phyloP scores from a whole-genome alignment of 1,284 basidiomycete genomes.

The Heterobasidion parviporum region DNA sequence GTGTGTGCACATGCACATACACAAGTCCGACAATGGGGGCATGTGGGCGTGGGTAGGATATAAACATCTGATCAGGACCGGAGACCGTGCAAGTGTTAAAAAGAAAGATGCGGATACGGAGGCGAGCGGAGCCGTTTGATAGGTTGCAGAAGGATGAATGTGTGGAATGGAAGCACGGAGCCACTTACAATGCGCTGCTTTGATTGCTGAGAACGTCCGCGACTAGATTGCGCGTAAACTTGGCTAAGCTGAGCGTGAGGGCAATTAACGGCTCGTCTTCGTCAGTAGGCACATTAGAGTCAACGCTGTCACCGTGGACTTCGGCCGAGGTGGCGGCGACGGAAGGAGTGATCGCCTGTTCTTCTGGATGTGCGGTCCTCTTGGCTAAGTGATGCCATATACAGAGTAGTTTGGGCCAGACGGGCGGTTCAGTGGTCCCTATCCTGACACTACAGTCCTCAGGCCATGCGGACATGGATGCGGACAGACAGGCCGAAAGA shows the following conservation, averaged over 20 bases:
- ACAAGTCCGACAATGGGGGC: too few species aligned
- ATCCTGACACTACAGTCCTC: conserved; percentile 29
- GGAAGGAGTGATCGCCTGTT: too few species aligned
- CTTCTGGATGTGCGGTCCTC: too few species aligned
- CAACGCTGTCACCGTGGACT: too few species aligned
- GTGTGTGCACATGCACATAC: too few species aligned
- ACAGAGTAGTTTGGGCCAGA: conserved; percentile 41
- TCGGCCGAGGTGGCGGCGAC: too few species aligned
- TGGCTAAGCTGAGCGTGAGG: conserved; percentile 45
- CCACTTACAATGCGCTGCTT: conserved; percentile 52
- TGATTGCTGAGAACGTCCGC: conserved; percentile 64
- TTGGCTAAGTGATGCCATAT: too few species aligned
- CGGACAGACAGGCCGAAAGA: too few species aligned
- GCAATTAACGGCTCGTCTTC: neutral
- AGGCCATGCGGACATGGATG: neutral
- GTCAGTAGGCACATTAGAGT: too few species aligned
- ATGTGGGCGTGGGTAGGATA: too few species aligned
- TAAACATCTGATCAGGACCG: too few species aligned
- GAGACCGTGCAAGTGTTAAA: neutral
- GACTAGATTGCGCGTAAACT: conserved; percentile 71
- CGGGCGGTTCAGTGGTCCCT: conserved; percentile 32
- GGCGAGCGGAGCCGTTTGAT: neutral
- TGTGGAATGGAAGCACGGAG: conserved; percentile 1
- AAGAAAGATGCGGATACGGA: too few species aligned
- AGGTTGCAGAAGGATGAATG: neutral